Conservation (phyloP, 345 rosid species). For the Litchi chinensis region DNA sequence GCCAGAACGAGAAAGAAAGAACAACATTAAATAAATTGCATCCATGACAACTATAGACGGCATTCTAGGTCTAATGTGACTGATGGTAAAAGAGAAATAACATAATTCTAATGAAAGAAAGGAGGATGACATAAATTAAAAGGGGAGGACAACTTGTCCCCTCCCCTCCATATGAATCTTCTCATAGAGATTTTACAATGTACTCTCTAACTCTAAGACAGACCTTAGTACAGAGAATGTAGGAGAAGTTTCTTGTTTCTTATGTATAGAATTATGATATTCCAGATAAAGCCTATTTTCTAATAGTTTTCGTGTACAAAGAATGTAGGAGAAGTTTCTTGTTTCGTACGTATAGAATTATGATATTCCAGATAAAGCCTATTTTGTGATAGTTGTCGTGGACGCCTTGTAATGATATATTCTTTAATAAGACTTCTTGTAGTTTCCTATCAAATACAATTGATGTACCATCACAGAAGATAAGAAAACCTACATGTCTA, state of each 20-base stretch:
- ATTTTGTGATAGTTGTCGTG: background rate
- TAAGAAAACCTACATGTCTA: background rate
- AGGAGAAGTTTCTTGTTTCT: background rate
- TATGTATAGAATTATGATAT: background rate
- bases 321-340: background rate
- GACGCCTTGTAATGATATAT: background rate
- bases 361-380: background rate
- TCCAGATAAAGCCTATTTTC: background rate
- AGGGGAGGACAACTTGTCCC: background rate
- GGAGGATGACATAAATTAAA: background rate
- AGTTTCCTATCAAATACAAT: background rate
- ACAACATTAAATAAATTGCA: background rate
- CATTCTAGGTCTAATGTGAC: background rate
- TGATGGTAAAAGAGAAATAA: background rate
- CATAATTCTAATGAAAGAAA: background rate
- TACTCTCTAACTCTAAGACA: background rate
- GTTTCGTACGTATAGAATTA: no score
- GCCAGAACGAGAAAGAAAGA: background rate
- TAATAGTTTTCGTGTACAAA: background rate
- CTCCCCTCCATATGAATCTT: background rate
- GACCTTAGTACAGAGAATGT: background rate
- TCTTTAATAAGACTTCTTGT: background rate
- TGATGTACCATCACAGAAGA: background rate
- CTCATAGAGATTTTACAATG: background rate
- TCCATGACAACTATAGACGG: background rate